Evolutionary conservation across 129 eudicot species (phyloP).

Genomic region (Escallonia rubra): DNA sequence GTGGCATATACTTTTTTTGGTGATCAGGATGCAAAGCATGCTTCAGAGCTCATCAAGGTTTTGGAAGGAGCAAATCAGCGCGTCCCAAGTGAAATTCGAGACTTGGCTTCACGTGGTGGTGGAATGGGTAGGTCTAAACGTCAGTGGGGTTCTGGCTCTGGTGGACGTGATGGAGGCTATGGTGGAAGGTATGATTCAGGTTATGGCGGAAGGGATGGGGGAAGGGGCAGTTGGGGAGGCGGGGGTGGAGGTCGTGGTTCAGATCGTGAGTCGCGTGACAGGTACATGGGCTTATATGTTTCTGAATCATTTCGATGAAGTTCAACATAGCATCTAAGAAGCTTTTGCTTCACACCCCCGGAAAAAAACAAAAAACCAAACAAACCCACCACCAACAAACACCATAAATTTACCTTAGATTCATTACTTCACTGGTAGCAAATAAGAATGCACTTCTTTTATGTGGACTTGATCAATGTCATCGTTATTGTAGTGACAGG

Average conservation of each 20-base stretch:
- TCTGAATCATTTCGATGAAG: not conserved
- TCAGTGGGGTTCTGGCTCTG: constrained; percentile 70
- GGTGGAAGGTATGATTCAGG: constrained; percentile 45
- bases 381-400: too few relatives aligned
- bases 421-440: too few relatives aligned
- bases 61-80: constrained; percentile 91
- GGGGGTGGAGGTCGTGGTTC: constrained; percentile 21
- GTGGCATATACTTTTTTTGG: constrained; percentile 76
- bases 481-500: constrained; percentile 12
- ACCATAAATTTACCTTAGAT: too few relatives aligned
- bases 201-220: constrained; percentile 46
- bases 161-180: constrained; percentile 57
- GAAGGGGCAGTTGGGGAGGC: constrained; percentile 35
- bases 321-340: not conserved
- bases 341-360: not conserved
- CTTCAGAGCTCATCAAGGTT: constrained; percentile 71
- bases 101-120: constrained; percentile 85
- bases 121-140: constrained; percentile 66
- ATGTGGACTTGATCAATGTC: too few relatives aligned
- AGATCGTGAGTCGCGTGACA: constrained; percentile 19
- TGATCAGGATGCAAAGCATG: constrained; percentile 83
- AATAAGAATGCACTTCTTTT: too few relatives aligned
- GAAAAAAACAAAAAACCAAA: not conserved
- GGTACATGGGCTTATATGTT: constrained; percentile 27
- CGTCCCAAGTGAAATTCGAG: constrained; percentile 75